Percentiles rank a stretch among this genome's conserved stretches.
Evolutionary conservation across 768 basidiomycete species (phyloP).

Genomic region (Rhizopogon roseolus): DNA sequence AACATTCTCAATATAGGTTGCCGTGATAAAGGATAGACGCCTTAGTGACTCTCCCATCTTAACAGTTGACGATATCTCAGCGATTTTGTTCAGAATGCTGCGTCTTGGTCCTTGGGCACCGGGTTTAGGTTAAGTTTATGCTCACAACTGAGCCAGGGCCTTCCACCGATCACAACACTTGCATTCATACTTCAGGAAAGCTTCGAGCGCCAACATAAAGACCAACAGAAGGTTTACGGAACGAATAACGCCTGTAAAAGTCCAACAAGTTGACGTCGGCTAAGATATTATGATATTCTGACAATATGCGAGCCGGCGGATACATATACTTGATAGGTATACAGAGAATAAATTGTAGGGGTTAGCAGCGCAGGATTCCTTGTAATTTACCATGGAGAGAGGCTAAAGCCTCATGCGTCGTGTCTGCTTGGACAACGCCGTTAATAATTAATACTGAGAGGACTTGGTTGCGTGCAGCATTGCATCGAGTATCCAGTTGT

Average conservation of each 20-base stretch:
- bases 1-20: conserved; percentile 10
- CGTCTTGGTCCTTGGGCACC: background rate
- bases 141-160: background rate
- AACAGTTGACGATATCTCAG: background rate
- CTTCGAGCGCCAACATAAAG: background rate
- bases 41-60: background rate
- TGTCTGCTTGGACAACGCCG: background rate
- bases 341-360: background rate
- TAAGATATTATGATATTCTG: background rate
- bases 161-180: background rate
- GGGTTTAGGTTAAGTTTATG: background rate
- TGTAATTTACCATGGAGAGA: too few relatives aligned
- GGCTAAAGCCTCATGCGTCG: too few relatives aligned
- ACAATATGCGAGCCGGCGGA: background rate
- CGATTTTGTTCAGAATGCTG: background rate
- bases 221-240: too few relatives aligned
- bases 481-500: background rate
- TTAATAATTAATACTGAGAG: background rate
- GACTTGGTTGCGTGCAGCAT: background rate
- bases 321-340: too few relatives aligned
- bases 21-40: conserved; percentile 10
- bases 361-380: background rate
- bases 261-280: background rate
- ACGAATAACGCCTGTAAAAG: background rate
- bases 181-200: background rate